Base-by-base conservation (phyloP, 2,329 filamentous ascomycete genomes). In the Aspergillus tanneri region DNA sequence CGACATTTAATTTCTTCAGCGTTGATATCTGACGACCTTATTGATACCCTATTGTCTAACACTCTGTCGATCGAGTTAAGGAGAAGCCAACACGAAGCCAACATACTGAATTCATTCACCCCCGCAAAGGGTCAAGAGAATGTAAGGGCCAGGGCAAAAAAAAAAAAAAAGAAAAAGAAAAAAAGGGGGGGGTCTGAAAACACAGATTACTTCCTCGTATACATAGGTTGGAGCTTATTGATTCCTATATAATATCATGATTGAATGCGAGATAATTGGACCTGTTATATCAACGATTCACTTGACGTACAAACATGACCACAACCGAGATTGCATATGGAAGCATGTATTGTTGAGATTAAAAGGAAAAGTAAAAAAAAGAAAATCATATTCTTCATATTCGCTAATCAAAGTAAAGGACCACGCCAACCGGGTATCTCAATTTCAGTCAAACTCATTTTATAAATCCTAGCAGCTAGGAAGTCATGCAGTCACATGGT, bases 351-450 rank as follows among this genome's bases (percentile, higher is more conserved):
- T 1, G 18, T 32, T 4, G 7, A 32, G 9, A 32, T 56, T 14
- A 57, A 59, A 25, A 60, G 63, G 57, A 4, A 75, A 79, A 52
- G 70, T 59, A 57, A 3, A 21, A 19, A 21, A 22, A 44, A 28
- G n/a, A n/a, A n/a, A 5, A 32, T 3, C 14, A 12, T 16, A 32
- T 32, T 32, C 28, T 32, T 14, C 14, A 32, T 8, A 12, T 32
- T n/a, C n/a, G n/a, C n/a, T 2, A 5, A 30, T 12, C 8, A 7
- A n/a, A 1, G 18, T n/a, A 11, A 32, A 32, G n/a, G 14, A 30
- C 32, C 8, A 19, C 9, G 14, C 42, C 22, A 36, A 35, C 27
- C 8, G 32, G 23, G 22, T 37, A 36, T 25, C 30, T 43, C 32
- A 22, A 14, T 44, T 43, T 35, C 34, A 28, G 27, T 32, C 28